phyloP scores from a whole-genome alignment of 805 yeast genomes.

The Lipomyces spencermartinsiae region DNA sequence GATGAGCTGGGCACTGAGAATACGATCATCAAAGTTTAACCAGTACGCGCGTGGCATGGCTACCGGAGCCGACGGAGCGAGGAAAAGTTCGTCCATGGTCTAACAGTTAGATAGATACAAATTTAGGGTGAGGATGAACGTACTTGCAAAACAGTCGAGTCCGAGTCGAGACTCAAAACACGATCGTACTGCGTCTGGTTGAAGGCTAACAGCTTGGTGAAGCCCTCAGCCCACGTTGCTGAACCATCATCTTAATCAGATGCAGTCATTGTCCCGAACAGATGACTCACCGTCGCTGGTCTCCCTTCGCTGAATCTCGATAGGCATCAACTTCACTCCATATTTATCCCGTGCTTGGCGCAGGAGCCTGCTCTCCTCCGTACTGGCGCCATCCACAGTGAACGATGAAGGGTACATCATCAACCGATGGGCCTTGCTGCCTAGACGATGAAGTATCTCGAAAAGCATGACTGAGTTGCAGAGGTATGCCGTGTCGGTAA shows the following conservation, averaged over 20 bases:
- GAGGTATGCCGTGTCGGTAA: not conserved
- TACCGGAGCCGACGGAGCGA: not conserved
- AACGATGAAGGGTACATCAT: not conserved
- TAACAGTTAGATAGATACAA: constrained; percentile 19
- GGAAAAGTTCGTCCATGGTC: constrained; percentile 63
- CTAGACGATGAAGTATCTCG: not conserved
- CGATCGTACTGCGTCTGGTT: constrained; percentile 56
- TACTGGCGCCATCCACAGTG: not conserved
- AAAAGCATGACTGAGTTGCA: constrained; percentile 11
- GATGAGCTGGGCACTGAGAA: constrained; percentile 9
- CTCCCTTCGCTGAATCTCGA: constrained; percentile 2
- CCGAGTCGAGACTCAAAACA: constrained; percentile 61
- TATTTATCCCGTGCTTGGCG: not conserved
- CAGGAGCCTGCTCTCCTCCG: not conserved
- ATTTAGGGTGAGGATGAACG: not conserved
- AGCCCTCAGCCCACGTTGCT: constrained; percentile 61
- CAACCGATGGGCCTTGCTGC: not conserved
- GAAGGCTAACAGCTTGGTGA: constrained; percentile 64
- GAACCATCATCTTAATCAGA: constrained; percentile 46
- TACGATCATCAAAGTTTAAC: not conserved
- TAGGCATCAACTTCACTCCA: not conserved
- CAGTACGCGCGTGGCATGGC: constrained; percentile 14
- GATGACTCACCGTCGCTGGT: not conserved
- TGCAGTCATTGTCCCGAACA: not conserved
- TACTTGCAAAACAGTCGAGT: constrained; percentile 56